Percentiles rank a stretch among this genome's conserved stretches.
phyloP scores from a whole-genome alignment of 2,329 filamentous ascomycete genomes.

The Monosporascus sp. region DNA sequence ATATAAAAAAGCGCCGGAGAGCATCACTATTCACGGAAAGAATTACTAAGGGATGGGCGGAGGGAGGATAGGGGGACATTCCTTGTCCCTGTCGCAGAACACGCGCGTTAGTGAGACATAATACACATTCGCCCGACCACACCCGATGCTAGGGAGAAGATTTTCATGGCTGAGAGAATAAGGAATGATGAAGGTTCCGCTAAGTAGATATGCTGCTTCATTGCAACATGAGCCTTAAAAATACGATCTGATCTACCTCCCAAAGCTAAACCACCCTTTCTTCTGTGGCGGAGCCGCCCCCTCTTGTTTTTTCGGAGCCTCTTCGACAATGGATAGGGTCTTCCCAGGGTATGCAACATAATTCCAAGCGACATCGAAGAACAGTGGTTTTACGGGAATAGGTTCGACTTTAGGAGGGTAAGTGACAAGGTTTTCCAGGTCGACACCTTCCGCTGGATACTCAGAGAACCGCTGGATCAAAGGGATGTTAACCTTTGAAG shows the following conservation, averaged over 20 bases:
- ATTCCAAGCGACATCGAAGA: constrained; percentile 96
- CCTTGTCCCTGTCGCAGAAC: constrained; percentile 12
- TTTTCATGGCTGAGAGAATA: too few relatives aligned
- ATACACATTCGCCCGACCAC: background rate
- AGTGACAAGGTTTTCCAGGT: constrained; percentile 75
- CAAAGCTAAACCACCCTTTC: constrained; percentile 76
- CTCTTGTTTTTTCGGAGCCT: constrained; percentile 28
- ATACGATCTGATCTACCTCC: constrained; percentile 33
- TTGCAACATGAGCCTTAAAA: background rate
- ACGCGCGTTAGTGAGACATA: constrained; percentile 12
- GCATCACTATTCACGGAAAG: background rate
- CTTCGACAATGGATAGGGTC: constrained; percentile 25
- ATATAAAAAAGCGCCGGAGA: background rate
- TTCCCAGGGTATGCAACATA: constrained; percentile 87
- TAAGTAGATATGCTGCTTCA: background rate
- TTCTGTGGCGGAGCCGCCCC: constrained; percentile 45
- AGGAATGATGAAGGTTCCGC: too few relatives aligned
- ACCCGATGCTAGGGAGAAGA: too few relatives aligned
- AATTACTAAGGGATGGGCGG: constrained; percentile 13
- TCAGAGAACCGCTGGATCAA: constrained; percentile 70
- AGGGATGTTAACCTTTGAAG: constrained; percentile 45
- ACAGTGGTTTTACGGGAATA: constrained; percentile 89
- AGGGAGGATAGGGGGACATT: background rate
- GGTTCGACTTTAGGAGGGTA: constrained; percentile 81
- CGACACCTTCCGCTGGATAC: constrained; percentile 66